Evolutionary conservation across 164 flowering plant genomes (phyloP), one percentile per base, ranked within the genome.

Genomic region (Annona squamosa): DNA sequence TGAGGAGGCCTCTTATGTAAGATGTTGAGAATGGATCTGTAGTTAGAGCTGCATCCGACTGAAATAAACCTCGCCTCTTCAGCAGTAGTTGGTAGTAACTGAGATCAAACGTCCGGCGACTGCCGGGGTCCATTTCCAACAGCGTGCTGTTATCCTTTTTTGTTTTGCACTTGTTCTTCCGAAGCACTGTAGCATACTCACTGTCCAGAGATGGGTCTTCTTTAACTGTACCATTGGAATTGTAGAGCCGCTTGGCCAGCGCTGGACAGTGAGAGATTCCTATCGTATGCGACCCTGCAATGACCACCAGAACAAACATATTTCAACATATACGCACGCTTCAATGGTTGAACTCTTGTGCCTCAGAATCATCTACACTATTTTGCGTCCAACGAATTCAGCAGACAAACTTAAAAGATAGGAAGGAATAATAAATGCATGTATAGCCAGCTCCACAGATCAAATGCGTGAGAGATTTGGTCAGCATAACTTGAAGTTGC

Each of bases 71-170:
- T 71, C 88, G 78, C 72, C 88, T 84, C 70, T 88, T 85, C 6
- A 80, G 59, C 0, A 89, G 76, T 6, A 75, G 65, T 1, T 74
- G 77, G 81, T 78, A 90, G 75, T 88, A 90, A 67, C 74, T 66
- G 3, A 64, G 71, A 69, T 90, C 95, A 41, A 88, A 88, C 2
- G 86, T 81, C 37, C 75, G 84, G 72, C 75, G 79, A 73, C 89
- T 88, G 10, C 92, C 91, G 3, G 94, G 94, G 70, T 87, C 93
- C 91, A 89, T 87, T 72, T 85, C 87, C 1, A 80, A 80, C 0
- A 79, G 44, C 7, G 87, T 85, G 1, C 76, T 84, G 5, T 19
- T 67, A 70, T 88, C 90, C 0, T 65, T 72, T 0, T 82, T 77
- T 2, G 79, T 73, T 43, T 64, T 82, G 79, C 91, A 90, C 68